These are phyloP conservation scores for Helminthosporium solani DNA, from an alignment of 2,329 filamentous ascomycete species.

Conservation along the genomic window DNA sequence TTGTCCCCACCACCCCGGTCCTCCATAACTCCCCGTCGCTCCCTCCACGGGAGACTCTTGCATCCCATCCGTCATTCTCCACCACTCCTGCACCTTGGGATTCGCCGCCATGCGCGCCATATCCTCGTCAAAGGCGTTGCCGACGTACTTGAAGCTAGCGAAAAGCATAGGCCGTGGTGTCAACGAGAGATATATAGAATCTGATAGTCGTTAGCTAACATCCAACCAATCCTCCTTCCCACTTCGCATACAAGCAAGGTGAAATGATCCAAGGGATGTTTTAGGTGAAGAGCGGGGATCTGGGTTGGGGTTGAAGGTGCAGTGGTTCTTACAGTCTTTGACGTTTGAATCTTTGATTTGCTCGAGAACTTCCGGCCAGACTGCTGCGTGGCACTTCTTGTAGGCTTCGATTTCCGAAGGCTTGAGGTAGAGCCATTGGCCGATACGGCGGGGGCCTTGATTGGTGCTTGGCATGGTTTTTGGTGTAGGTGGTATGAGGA, in stretches of 20 bases:
- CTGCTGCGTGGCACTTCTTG: slow-evolving; percentile 69
- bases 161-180: slow-evolving; percentile 63
- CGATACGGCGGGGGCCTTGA: slow-evolving; percentile 55
- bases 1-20: slow-evolving; percentile 64
- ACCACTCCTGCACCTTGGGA: slow-evolving; percentile 74
- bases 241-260: too few species aligned
- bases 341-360: slow-evolving; percentile 77
- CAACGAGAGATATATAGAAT: slow-evolving; percentile 71
- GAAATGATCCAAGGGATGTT: too few species aligned
- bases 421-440: slow-evolving; percentile 72
- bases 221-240: too few species aligned
- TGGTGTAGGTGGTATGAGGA: background rate
- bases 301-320: too few species aligned
- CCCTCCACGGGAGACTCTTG: slow-evolving; percentile 63
- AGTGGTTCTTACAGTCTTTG: slow-evolving; percentile 65
- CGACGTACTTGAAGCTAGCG: slow-evolving; percentile 76
- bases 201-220: slow-evolving; percentile 29
- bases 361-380: slow-evolving; percentile 75
- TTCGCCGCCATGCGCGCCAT: slow-evolving; percentile 76
- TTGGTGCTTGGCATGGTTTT: slow-evolving; percentile 13
- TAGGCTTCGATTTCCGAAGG: slow-evolving; percentile 66
- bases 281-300: too few species aligned
- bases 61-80: slow-evolving; percentile 75
- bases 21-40: slow-evolving; percentile 25
- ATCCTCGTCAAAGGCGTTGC: slow-evolving; percentile 68